Conservation (phyloP, 495 filamentous ascomycete species). For the Lasiosphaeria hispida region DNA sequence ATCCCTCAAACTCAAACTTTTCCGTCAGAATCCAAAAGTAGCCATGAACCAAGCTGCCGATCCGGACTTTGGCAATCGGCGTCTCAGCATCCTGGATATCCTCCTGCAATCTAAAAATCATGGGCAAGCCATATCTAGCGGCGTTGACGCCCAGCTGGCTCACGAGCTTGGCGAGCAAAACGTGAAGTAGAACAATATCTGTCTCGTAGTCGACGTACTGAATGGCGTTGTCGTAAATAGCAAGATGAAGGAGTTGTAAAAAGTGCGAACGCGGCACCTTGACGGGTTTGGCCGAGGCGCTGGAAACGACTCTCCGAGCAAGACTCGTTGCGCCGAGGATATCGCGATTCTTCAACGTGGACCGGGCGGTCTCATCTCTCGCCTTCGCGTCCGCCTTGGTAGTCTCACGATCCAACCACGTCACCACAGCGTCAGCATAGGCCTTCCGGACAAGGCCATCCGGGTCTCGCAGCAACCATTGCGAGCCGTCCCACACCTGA, state of each 20-base stretch:
- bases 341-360: constrained; percentile 35
- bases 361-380: constrained; percentile 51
- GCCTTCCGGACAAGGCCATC: constrained; percentile 74
- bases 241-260: constrained; percentile 79
- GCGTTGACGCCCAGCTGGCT: constrained; percentile 82
- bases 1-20: constrained; percentile 71
- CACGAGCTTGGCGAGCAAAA: constrained; percentile 68
- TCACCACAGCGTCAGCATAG: constrained; percentile 76
- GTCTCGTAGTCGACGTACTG: constrained; percentile 65
- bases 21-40: constrained; percentile 79
- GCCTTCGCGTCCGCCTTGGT: constrained; percentile 62
- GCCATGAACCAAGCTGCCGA: constrained; percentile 81
- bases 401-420: constrained; percentile 80
- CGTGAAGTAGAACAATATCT: constrained; percentile 72
- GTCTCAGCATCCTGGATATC: constrained; percentile 67
- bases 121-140: constrained; percentile 72
- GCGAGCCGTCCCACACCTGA: constrained; percentile 85
- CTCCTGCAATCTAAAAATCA: constrained; percentile 84
- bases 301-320: constrained; percentile 67
- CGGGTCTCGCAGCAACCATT: constrained; percentile 79
- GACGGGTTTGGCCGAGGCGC: constrained; percentile 57
- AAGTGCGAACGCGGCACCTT: constrained; percentile 63
- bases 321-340: constrained; percentile 26
- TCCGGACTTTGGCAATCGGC: constrained; percentile 63
- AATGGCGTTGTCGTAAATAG: constrained; percentile 79